Base-by-base conservation (phyloP, 257 asterid genomes). In the Dorcoceras hygrometricum region DNA sequence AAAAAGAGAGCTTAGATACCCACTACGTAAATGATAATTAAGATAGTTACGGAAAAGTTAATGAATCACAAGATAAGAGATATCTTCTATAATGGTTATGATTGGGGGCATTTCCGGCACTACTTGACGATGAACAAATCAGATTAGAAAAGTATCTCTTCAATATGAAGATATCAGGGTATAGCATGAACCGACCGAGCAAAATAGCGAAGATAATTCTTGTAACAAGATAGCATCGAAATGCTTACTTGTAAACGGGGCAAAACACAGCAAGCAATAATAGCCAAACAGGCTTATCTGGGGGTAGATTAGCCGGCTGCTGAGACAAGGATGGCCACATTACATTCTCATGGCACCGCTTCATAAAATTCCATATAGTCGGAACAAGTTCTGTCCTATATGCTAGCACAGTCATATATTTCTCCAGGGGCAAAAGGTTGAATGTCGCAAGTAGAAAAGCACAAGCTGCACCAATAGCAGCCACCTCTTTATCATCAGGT, bases 351-450 rank as follows among this genome's bases (percentile, higher is more conserved):
- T 90, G 90, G 82, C 91, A 88, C 74, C 86, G 73, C 77, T 87
- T 94, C 87, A 94, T 87, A 71, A 94, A 85, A 79, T 77, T 80
- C 99, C 99, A 94, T 29, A 94, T 82, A 61, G 77, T 79, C 62
- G 91, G 88, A 77, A 90, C 95, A 60, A 94, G 81, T 74, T 84
- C 99, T 46, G 97, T 88, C 83, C 99, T 82, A 81, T 85, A 94
- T 27, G 99, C 99, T 67, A 94, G 78, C 31, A 82, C 87, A 36
- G 99, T 94, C 95, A 94, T 90, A 67, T 85, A 81, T 59, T 95
- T 85, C 76, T 90, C 97, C 16, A 83, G 87, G 73, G 95, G 96
- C 62, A 90, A 83, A 75, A 87, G 72, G 73, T 88, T 88, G 86
- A 88, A 89, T 32, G 86, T 81, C 67, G 77, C 89, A 43, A 90